phyloP scores from a whole-genome alignment of 805 yeast species.

The Nakazawaea wyomingensis region DNA sequence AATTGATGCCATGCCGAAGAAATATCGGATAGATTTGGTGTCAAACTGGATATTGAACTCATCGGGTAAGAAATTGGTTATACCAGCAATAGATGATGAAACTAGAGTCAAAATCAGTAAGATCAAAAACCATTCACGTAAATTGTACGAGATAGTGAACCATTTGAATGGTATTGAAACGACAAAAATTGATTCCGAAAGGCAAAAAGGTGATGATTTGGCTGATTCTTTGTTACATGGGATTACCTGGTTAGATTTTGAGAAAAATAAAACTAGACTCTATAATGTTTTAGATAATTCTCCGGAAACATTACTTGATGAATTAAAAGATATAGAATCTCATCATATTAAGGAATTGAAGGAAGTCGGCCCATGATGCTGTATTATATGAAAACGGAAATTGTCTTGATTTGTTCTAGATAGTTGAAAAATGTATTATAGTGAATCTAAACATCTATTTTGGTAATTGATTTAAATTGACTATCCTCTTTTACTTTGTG shows the following conservation, averaged over 20 bases:
- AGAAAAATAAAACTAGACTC: conserved; percentile 21
- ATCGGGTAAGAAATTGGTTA: background rate
- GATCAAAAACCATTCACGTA: conserved; percentile 17
- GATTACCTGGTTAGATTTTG: conserved; percentile 43
- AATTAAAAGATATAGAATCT: conserved; percentile 4
- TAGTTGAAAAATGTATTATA: too few species aligned
- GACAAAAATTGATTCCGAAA: conserved; percentile 5
- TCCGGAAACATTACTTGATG: conserved; percentile 9
- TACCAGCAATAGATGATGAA: background rate
- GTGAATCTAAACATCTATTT: too few species aligned
- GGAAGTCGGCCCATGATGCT: background rate
- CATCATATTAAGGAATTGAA: conserved; percentile 5
- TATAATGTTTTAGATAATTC: conserved; percentile 3
- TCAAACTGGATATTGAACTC: conserved; percentile 20
- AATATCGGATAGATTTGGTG: conserved; percentile 22
- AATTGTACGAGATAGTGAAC: conserved; percentile 22
- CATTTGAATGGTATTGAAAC: conserved; percentile 19
- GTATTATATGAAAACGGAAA: background rate
- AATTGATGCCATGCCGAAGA: conserved; percentile 17
- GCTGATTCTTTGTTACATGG: conserved; percentile 65
- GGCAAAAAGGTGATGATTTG: conserved; percentile 54
- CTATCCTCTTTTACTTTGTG: too few species aligned
- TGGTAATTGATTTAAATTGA: too few species aligned
- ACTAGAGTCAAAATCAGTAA: background rate
- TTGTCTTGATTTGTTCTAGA: too few species aligned